A percentile compares a stretch with the other conserved stretches of the same genome.
phyloP scores from a whole-genome alignment of 2,329 filamentous ascomycete species.

The Chrysoporthe puriensis region DNA sequence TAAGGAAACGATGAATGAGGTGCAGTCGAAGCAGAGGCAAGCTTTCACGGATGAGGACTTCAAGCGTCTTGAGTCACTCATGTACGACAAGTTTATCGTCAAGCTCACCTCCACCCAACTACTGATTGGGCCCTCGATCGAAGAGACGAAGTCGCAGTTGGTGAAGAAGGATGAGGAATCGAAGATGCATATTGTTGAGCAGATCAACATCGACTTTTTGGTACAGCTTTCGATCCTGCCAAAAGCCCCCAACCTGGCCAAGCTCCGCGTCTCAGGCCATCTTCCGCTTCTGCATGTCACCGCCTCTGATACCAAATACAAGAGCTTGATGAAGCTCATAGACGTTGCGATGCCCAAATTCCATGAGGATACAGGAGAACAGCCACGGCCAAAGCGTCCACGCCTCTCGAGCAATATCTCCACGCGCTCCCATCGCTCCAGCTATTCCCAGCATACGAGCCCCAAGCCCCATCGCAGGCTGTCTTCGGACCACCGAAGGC shows the following conservation, averaged over 20 bases:
- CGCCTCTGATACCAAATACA: slow-evolving; percentile 95
- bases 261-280: slow-evolving; percentile 87
- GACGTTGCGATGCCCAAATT: slow-evolving; percentile 93
- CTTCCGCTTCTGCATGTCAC: slow-evolving; percentile 90
- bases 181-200: slow-evolving; percentile 87
- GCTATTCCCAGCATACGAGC: slow-evolving; percentile 38
- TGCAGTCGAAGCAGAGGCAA: slow-evolving; percentile 88
- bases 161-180: slow-evolving; percentile 67
- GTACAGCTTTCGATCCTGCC: slow-evolving; percentile 98
- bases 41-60: slow-evolving; percentile 89
- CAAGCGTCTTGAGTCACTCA: slow-evolving; percentile 82
- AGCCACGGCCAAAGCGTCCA: slow-evolving; percentile 46
- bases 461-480: slow-evolving; percentile 34
- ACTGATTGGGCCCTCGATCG: slow-evolving; percentile 90
- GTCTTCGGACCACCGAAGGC: slow-evolving; percentile 53
- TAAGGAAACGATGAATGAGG: slow-evolving; percentile 82
- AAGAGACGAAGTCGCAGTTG: slow-evolving; percentile 84
- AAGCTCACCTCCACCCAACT: slow-evolving; percentile 95
- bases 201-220: slow-evolving; percentile 96
- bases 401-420: slow-evolving; percentile 52
- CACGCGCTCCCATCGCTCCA: slow-evolving; percentile 23
- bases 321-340: slow-evolving; percentile 92
- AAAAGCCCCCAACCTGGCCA: slow-evolving; percentile 89
- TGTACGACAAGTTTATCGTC: slow-evolving; percentile 97
- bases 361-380: slow-evolving; percentile 46